Conservation (phyloP, 139 green algal genomes). For the Astrephomene gubernaculifera region DNA sequence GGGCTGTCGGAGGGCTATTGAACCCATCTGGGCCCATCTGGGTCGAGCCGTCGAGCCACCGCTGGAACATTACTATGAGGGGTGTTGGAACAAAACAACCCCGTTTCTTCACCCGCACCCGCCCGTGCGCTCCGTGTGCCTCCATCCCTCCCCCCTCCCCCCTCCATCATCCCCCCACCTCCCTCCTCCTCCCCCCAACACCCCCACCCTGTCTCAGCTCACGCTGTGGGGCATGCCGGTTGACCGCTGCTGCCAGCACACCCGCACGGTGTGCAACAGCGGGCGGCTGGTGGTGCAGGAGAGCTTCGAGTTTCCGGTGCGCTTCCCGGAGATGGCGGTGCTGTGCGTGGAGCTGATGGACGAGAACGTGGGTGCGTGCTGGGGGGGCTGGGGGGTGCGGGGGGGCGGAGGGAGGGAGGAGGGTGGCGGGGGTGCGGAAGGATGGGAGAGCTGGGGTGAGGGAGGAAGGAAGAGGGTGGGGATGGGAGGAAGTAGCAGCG, state of each 20-base stretch:
- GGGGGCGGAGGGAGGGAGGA: too few species aligned
- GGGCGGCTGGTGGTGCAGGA: constrained; percentile 17
- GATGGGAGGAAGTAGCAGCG: too few species aligned
- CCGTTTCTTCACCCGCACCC: not conserved
- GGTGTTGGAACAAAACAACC: too few species aligned
- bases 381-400: not conserved
- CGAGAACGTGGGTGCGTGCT: constrained; percentile 23
- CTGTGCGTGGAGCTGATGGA: constrained; percentile 46
- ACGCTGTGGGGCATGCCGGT: constrained; percentile 36
- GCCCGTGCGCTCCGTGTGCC: not conserved
- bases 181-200: too few species aligned
- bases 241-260: constrained; percentile 18
- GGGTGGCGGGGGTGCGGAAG: not conserved
- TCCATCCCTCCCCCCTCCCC: not conserved
- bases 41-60: too few species aligned
- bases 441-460: not conserved
- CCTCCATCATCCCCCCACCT: not conserved
- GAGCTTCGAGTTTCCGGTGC: constrained; percentile 14
- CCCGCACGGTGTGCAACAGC: constrained; percentile 16
- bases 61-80: too few species aligned
- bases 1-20: too few species aligned
- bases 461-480: too few species aligned
- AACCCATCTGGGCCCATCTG: too few species aligned
- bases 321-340: constrained; percentile 48
- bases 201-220: too few species aligned